These are phyloP conservation scores for Closterium sp. DNA, from an alignment of 139 green algal species.

Conservation along the genomic window DNA sequence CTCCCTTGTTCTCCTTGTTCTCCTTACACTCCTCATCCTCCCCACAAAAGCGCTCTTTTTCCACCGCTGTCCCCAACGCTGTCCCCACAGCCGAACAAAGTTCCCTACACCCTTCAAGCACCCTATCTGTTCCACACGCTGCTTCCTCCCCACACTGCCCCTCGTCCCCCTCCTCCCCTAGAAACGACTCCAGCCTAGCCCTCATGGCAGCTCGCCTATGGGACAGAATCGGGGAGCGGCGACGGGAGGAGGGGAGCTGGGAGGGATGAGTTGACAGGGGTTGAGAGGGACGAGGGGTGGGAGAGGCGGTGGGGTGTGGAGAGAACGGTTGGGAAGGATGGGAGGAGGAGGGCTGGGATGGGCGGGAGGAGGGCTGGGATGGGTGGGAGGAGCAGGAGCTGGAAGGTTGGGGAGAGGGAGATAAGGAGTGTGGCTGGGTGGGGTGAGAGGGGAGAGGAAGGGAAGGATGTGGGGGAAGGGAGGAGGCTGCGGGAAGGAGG, in stretches of 20 bases:
- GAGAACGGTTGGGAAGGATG: background rate
- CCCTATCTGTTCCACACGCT: no score
- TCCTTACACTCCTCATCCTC: no score
- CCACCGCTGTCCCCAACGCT: no score
- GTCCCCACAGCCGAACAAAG: no score
- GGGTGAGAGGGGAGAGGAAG: background rate
- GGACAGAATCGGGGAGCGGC: background rate
- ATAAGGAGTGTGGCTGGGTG: background rate
- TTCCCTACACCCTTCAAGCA: no score
- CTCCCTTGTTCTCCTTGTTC: no score
- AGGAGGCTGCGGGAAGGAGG: background rate
- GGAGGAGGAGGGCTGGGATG: background rate
- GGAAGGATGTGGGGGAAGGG: background rate
- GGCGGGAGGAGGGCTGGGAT: background rate
- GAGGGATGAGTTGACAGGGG: background rate
- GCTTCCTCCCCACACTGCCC: background rate
- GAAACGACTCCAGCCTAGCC: background rate
- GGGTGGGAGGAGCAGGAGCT: background rate
- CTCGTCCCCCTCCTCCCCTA: background rate
- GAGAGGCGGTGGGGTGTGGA: background rate
- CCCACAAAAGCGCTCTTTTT: no score
- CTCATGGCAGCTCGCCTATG: background rate
- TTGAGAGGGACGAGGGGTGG: background rate
- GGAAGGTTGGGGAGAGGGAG: background rate
- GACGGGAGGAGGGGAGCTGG: background rate